Evolutionary conservation across 2,329 filamentous ascomycete genomes (phyloP), one percentile per base, ranked within the genome.

Genomic region (Pestalotiopsis sp.): DNA sequence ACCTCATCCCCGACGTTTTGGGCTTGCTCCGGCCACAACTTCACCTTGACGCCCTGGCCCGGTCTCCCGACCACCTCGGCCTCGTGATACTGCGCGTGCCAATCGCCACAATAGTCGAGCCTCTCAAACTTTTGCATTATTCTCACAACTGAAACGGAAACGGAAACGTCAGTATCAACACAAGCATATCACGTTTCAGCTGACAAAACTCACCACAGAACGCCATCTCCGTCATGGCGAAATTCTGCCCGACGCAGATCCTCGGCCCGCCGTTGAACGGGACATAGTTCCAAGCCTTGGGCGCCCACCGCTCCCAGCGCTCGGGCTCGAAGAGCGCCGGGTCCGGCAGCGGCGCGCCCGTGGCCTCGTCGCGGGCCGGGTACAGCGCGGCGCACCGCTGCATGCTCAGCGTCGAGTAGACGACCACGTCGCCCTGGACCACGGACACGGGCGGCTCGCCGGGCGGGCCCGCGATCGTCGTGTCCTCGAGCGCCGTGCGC

Each of bases 231-330:
- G 87, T 84, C 76, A 85, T 83, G 3, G 87, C 87, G 77, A 89
- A 89, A 69, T 89, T 87, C 77, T 89, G 87, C 1, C 87, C 87
- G 41, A 89, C 85, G 70, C 87, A 89, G 63, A 87, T 86, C n/a
- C 85, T 76, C 2, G 85, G 84, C 0, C 85, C 85, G 2, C 84
- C 84, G 66, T 86, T 86, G 68, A 87, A 87, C 0, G 86, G 86
- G 59, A 86, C 83, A 68, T 85, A 88, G n/a, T 85, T 81, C 84
- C 85, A 87, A 1, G 84, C 82, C 73, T 81, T 83, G 0, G 85
- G 85, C 62, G 82, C 81, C 85, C 85, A 87, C 23, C 75, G 76
- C 23, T 83, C 83, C 85, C 85, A 87, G 9, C 85, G 79, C 69
- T 87, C 85, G 0, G 85, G 85, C 67, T 82, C 81, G 78, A 83